Conservation (phyloP, 257 asterid species). For the Solanum peruvianum region DNA sequence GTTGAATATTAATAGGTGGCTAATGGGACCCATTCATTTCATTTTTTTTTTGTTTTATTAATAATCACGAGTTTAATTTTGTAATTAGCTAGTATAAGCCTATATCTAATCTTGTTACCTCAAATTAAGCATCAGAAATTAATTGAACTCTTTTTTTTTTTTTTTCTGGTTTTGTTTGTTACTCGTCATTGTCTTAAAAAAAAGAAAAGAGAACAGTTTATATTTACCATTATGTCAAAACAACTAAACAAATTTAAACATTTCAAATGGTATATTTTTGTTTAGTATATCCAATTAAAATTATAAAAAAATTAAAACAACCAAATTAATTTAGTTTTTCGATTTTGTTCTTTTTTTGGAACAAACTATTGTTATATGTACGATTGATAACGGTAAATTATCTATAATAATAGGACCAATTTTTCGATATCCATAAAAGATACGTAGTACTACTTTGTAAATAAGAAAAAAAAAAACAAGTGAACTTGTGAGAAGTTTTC, state of each 20-base stretch:
- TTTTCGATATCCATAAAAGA: neutral
- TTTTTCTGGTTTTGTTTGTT: neutral
- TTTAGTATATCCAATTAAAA: neutral
- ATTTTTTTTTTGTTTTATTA: neutral
- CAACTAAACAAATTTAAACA: neutral
- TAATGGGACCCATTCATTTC: neutral
- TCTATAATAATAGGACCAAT: neutral
- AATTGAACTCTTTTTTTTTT: neutral
- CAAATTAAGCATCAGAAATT: neutral
- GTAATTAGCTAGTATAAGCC: neutral
- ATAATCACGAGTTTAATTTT: neutral
- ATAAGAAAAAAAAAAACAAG: neutral
- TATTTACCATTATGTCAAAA: neutral
- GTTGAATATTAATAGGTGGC: neutral
- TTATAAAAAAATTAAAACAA: neutral
- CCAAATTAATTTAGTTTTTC: neutral
- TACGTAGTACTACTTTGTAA: neutral
- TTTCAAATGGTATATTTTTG: neutral
- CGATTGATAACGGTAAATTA: neutral
- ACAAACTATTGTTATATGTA: neutral
- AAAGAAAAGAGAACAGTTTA: neutral
- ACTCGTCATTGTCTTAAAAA: slow-evolving; percentile 10
- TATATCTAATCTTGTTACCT: neutral
- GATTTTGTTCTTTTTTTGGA: neutral
- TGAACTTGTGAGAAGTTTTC: neutral